These are phyloP conservation scores for Gnomoniopsis sp. DNA, from an alignment of 2,329 filamentous ascomycete genomes.

Conservation along the genomic window DNA sequence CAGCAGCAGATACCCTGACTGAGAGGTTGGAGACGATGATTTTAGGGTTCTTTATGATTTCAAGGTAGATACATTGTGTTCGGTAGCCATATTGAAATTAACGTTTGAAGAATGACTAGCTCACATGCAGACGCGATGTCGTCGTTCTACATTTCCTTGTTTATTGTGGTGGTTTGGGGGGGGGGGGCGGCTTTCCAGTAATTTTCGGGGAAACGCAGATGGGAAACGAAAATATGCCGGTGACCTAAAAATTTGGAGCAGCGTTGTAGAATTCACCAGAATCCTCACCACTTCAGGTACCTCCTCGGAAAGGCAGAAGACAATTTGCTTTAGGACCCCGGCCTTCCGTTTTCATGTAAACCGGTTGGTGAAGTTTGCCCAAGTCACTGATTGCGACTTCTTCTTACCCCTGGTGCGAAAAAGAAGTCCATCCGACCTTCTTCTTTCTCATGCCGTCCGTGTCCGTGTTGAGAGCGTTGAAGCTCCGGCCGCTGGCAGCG, in stretches of 20 bases:
- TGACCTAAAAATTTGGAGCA: neutral
- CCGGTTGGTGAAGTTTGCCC: neutral
- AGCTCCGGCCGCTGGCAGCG: neutral
- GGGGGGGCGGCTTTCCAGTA: neutral
- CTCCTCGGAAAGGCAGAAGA: neutral
- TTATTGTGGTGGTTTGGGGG: no score
- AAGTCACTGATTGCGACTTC: neutral
- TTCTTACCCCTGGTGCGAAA: neutral
- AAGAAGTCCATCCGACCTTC: neutral
- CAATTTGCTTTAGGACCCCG: neutral
- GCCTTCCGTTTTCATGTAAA: neutral
- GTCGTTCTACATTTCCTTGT: no score
- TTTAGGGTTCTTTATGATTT: conserved; percentile 7
- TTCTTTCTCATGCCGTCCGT: neutral
- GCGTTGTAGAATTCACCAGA: neutral
- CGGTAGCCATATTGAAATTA: neutral
- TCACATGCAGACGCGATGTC: neutral
- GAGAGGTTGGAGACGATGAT: conserved; percentile 8
- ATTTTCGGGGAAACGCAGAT: neutral
- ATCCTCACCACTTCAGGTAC: neutral
- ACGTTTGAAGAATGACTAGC: neutral
- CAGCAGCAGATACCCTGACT: conserved; percentile 19
- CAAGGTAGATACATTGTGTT: conserved; percentile 4
- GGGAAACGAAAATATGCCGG: neutral
- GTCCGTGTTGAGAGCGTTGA: neutral